Percentiles rank a stretch among this genome's conserved stretches.
phyloP scores from a whole-genome alignment of 495 filamentous ascomycete genomes.

The Viridothelium virens region DNA sequence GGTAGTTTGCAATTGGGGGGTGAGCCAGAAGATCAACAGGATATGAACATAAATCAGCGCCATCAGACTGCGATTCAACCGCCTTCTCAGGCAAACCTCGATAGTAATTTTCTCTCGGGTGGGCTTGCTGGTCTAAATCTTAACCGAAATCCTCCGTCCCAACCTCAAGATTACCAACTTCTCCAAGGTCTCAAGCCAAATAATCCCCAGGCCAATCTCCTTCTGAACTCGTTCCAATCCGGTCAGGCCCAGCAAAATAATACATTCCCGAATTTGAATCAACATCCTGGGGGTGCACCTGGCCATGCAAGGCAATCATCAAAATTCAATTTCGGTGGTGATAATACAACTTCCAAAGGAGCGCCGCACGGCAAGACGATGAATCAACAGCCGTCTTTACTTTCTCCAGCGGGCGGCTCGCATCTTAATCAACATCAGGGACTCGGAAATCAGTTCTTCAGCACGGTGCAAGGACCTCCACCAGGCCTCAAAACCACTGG shows the following conservation, averaged over 20 bases:
- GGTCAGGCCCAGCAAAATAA: conserved; percentile 39
- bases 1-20: conserved; percentile 85
- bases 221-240: conserved; percentile 50
- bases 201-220: conserved; percentile 44
- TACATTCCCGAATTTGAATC: conserved; percentile 54
- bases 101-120: conserved; percentile 22
- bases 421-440: conserved; percentile 48
- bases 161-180: conserved; percentile 64
- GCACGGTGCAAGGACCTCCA: conserved; percentile 78
- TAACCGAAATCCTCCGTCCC: conserved; percentile 51
- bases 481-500: conserved; percentile 91
- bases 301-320: conserved; percentile 81
- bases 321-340: conserved; percentile 81
- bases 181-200: conserved; percentile 48
- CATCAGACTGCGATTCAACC: conserved; percentile 59
- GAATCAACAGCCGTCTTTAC: conserved; percentile 82
- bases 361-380: conserved; percentile 75
- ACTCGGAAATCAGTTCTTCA: conserved; percentile 54
- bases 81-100: conserved; percentile 55
- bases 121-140: conserved; percentile 44
- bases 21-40: conserved; percentile 68
- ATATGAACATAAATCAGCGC: conserved; percentile 40
- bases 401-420: conserved; percentile 48
- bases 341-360: conserved; percentile 68
- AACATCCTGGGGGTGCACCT: conserved; percentile 49